phyloP scores from a whole-genome alignment of 73 alveolate species.

The Paramecium bursaria region DNA sequence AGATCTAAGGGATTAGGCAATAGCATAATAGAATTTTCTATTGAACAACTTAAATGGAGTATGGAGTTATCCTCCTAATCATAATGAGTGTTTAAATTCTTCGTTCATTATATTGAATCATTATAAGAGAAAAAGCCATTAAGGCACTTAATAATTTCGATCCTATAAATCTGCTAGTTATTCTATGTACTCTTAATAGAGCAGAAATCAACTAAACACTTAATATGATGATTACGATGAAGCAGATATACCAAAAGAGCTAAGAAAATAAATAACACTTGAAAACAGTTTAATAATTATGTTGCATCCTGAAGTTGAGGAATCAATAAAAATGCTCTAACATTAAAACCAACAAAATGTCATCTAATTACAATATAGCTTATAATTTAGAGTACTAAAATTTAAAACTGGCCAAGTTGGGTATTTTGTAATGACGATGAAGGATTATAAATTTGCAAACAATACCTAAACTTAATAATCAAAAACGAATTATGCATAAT shows the following conservation, averaged over 20 bases:
- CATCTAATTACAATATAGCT: conserved; percentile 1
- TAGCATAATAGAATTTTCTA: not conserved
- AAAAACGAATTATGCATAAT: not conserved
- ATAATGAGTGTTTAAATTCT: not conserved
- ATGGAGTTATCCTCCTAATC: conserved; percentile 19
- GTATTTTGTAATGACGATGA: not conserved
- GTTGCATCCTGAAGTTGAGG: conserved; percentile 12
- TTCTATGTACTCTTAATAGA: conserved; percentile 10
- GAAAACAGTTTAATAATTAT: not conserved
- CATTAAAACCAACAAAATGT: not conserved
- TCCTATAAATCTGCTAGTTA: not conserved
- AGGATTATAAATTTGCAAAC: conserved; percentile 5
- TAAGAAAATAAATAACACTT: not conserved
- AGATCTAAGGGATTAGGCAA: not conserved
- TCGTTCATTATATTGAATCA: not conserved
- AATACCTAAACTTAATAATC: too few species aligned
- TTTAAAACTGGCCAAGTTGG: conserved; percentile 14
- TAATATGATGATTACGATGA: conserved; percentile 11
- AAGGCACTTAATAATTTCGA: not conserved
- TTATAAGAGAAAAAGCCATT: not conserved
- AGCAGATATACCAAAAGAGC: not conserved
- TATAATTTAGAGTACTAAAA: not conserved
- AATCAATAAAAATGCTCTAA: not conserved
- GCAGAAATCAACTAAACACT: not conserved
- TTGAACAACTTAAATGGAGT: not conserved